Evolutionary conservation across 1,284 basidiomycete genomes (phyloP).

Genomic region (Sutorius eximius): DNA sequence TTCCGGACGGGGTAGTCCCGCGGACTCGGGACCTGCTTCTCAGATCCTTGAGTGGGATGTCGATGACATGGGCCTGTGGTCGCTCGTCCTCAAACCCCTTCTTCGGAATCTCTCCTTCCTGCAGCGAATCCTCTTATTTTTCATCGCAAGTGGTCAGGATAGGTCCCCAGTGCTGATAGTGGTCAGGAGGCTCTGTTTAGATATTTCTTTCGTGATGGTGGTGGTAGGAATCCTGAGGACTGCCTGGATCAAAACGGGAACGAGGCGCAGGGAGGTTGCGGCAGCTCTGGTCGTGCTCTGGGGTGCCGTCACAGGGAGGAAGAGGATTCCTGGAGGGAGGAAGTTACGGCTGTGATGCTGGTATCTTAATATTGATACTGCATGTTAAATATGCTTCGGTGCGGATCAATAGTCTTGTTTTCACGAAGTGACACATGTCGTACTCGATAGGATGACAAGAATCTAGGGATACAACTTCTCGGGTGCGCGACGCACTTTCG

Average conservation of each 20-base stretch:
- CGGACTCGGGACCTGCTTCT: conserved; percentile 30
- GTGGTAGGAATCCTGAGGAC: conserved; percentile 53
- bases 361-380: conserved; percentile 9
- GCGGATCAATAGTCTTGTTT: neutral
- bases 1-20: conserved; percentile 44
- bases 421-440: neutral
- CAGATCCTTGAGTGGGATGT: conserved; percentile 55
- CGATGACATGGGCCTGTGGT: conserved; percentile 79
- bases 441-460: neutral
- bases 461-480: conserved; percentile 4
- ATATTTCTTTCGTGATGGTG: conserved; percentile 68
- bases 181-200: conserved; percentile 68
- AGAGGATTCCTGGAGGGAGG: conserved; percentile 53
- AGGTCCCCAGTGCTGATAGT: conserved; percentile 65
- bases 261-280: conserved; percentile 64
- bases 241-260: conserved; percentile 67
- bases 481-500: neutral
- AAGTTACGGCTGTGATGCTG: conserved; percentile 15
- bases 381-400: neutral
- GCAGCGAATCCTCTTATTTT: conserved; percentile 51
- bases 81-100: conserved; percentile 64
- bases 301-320: conserved; percentile 66
- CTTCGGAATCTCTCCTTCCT: conserved; percentile 48
- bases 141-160: conserved; percentile 51
- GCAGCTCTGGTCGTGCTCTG: conserved; percentile 64